A percentile compares a stretch with the other conserved stretches of the same genome.
Conservation (phyloP, 345 rosid species). For the Populus nigra region DNA sequence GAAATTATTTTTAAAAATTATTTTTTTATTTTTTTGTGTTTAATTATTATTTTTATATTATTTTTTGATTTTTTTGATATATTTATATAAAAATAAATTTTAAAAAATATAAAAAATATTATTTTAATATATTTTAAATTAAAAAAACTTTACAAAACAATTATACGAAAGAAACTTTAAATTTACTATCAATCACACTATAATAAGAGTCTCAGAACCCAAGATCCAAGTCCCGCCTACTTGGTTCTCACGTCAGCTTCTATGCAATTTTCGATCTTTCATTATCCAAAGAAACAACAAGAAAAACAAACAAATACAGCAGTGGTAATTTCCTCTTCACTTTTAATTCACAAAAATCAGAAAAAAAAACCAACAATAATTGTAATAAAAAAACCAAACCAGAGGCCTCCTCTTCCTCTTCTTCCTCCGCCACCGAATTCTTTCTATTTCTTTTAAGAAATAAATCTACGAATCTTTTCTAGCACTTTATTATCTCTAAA, state of each 20-base stretch:
- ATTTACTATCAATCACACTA: too few species aligned
- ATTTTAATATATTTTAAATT: too few species aligned
- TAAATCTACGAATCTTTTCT: not conserved
- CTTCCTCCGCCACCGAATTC: constrained; percentile 26
- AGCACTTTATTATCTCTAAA: not conserved
- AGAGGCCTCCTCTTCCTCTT: constrained; percentile 23
- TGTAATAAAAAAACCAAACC: constrained; percentile 12
- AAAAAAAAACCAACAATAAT: not conserved
- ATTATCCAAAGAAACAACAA: constrained; percentile 5
- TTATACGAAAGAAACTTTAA: too few species aligned
- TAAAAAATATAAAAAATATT: too few species aligned
- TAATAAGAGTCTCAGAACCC: too few species aligned
- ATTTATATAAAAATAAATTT: too few species aligned
- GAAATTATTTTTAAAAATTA: too few species aligned
- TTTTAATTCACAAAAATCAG: not conserved
- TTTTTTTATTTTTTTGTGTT: too few species aligned
- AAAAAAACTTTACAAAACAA: too few species aligned
- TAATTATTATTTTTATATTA: too few species aligned
- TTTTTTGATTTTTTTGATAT: too few species aligned
- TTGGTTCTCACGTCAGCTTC: constrained; percentile 36
- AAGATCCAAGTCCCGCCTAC: constrained; percentile 17
- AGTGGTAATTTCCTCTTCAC: not conserved
- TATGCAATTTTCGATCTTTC: constrained; percentile 33
- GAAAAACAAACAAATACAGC: constrained; percentile 7
- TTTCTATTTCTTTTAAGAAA: not conserved